These are phyloP conservation scores for Lyophyllum shimeji DNA, from an alignment of 768 basidiomycete species.

Conservation along the genomic window DNA sequence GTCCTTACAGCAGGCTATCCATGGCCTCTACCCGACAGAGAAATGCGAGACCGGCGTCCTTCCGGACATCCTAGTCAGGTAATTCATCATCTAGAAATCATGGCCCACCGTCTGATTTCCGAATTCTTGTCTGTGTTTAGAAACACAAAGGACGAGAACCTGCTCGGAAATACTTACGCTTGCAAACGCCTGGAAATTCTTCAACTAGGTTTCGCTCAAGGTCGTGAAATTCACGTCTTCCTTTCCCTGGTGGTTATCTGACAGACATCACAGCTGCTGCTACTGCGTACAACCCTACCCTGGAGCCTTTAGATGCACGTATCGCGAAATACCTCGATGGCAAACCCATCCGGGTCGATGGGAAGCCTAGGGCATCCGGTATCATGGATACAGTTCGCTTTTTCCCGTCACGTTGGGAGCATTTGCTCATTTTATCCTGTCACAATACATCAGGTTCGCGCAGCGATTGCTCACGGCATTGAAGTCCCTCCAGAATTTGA, in stretches of 20 bases:
- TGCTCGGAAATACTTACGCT: slow-evolving; percentile 64
- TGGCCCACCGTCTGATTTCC: background rate
- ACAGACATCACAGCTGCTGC: slow-evolving; percentile 53
- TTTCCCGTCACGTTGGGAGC: background rate
- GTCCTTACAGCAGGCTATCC: slow-evolving; percentile 69
- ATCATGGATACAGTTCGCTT: slow-evolving; percentile 65
- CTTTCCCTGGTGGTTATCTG: background rate
- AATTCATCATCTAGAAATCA: background rate
- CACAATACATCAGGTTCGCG: slow-evolving; percentile 53
- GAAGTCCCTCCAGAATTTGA: slow-evolving; percentile 71
- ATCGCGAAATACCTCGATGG: slow-evolving; percentile 71
- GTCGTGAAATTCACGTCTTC: slow-evolving; percentile 29
- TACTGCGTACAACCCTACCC: slow-evolving; percentile 55
- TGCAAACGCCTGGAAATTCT: slow-evolving; percentile 69
- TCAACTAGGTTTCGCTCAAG: slow-evolving; percentile 61
- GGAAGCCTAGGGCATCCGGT: slow-evolving; percentile 72
- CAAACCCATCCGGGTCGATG: slow-evolving; percentile 70
- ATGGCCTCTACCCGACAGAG: slow-evolving; percentile 64
- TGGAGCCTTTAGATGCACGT: slow-evolving; percentile 61
- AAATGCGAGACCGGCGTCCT: slow-evolving; percentile 44
- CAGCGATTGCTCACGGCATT: slow-evolving; percentile 70
- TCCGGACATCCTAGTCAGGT: slow-evolving; percentile 61
- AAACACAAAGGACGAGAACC: slow-evolving; percentile 69
- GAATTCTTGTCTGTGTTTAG: slow-evolving; percentile 30
- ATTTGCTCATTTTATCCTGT: background rate